Evolutionary conservation across 2,329 filamentous ascomycete genomes (phyloP), one percentile per base, ranked within the genome.

Genomic region (Xylaria sp.): DNA sequence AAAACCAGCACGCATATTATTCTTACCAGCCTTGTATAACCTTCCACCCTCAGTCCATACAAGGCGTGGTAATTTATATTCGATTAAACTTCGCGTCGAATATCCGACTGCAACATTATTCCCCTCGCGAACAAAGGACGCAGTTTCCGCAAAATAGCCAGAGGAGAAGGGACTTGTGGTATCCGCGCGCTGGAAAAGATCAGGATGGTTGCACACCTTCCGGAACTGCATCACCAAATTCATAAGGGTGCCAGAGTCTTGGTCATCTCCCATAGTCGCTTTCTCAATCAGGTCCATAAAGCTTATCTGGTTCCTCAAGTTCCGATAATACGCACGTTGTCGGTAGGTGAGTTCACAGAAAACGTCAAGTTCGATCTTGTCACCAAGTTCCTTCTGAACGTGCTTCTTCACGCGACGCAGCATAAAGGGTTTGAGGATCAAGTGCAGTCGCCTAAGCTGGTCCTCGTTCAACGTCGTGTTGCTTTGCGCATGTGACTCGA

Each of bases 381-480:
- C 96, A 53, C 96, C 96, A 55, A 99, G 89, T 79, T 99, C 96
- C 80, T 98, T 97, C 79, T 99, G 96, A 56, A 99, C 96, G 79
- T 99, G 95, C 83, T 98, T 98, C 89, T 99, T 99, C 81, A 99
- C 93, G 88, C 96, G 95, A 74, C 96, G 93, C 78, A 99, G 88
- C 96, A 99, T 99, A 84, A 99, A 99, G 0, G 96, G 96, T 82
- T 99, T 98, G 72, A 99, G 82, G 73, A 99, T 99, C 94, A 98
- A 97, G 80, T 99, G 96, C 73, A 99, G 83, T 81, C 96, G 93
- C 81, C 94, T 94, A 59, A 99, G 89, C 81, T 99, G 96, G 77
- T 97, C 95, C 78, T 99, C 96, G 76, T 99, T 99, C 66, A 99
- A 90, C 79, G 98, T 98, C n/a, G 95, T 98, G 77, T 99, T 98